Evolutionary conservation across 768 basidiomycete genomes (phyloP), one percentile per base, ranked within the genome.

Genomic region (Rhizopogon salebrosus): DNA sequence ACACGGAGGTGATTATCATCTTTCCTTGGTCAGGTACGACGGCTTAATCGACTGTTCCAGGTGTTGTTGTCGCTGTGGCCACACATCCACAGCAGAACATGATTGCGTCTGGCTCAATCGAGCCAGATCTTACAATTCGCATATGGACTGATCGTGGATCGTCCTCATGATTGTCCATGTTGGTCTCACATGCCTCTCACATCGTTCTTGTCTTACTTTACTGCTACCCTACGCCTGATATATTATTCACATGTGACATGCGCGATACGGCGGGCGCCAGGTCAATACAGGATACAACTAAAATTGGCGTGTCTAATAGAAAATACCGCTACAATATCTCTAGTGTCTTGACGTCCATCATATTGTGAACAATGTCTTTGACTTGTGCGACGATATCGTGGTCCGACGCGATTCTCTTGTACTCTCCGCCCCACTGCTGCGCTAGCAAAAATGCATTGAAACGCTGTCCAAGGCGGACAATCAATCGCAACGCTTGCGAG

Each of bases 91-190:
- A 75, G 9, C 83, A 89, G 64, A 89, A 91, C 57, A 89, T 87
- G 75, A 88, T 97, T 46, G 94, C 89, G 1, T 89, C 91, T 2
- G 92, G 87, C 1, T 87, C 88, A 8, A 84, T 95, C 59, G 90
- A 92, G 24, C 82, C 85, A 6, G 94, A 95, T 66, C 77, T 90
- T 22, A 74, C 82, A 3, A 85, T 97, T 60, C 80, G 87, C 54
- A 76, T 97, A 66, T 97, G 94, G 94, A 74, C 78, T 16, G 90
- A 92, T 64, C 64, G 62, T 26, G 70, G 61, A 16, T 49, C 52
- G 1, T 24, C 61, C 23, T 37, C 38, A 23, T 65, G 46, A 48
- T 62, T 29, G 18, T 13, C 14, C 16, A 22, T 40, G 37, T 16
- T 22, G 20, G 18, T 10, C 27, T 49, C 51, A n/a, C 40, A 49